phyloP scores from a whole-genome alignment of 352 stramenopile genomes.

The Phytophthora capsici region DNA sequence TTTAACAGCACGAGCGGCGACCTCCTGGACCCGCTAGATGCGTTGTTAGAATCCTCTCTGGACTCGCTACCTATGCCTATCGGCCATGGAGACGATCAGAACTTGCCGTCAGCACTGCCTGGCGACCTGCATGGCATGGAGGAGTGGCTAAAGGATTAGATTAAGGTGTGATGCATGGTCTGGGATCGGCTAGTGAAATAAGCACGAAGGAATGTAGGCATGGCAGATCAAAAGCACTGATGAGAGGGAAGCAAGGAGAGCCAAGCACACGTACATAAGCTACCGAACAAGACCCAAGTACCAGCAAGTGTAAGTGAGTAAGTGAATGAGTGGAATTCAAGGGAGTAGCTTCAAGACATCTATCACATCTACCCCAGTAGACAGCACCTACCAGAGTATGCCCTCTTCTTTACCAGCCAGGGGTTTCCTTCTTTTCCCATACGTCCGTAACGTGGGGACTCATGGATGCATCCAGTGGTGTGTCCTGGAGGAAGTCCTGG shows the following conservation, averaged over 20 bases:
- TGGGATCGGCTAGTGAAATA: slow-evolving; percentile 24
- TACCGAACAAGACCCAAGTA: slow-evolving; percentile 25
- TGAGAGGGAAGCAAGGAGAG: slow-evolving; percentile 1
- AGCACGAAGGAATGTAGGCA: slow-evolving; percentile 11
- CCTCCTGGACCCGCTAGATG: slow-evolving; percentile 60
- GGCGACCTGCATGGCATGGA: slow-evolving; percentile 82
- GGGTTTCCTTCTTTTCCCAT: slow-evolving; percentile 70
- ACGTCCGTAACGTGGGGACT: slow-evolving; percentile 61
- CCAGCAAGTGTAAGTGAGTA: slow-evolving; percentile 23
- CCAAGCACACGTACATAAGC: slow-evolving; percentile 18
- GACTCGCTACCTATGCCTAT: slow-evolving; percentile 76
- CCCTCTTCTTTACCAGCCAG: slow-evolving; percentile 59
- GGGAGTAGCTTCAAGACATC: slow-evolving; percentile 7
- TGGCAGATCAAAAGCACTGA: slow-evolving; percentile 3
- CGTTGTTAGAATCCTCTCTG: slow-evolving; percentile 59
- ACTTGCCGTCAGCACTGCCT: slow-evolving; percentile 57
- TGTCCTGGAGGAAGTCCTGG: slow-evolving; percentile 73
- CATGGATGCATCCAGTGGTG: slow-evolving; percentile 64
- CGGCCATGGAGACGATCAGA: slow-evolving; percentile 53
- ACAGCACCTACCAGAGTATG: neutral
- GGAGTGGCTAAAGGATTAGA: slow-evolving; percentile 82
- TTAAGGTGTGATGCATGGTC: slow-evolving; percentile 23
- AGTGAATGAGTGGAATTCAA: slow-evolving; percentile 29
- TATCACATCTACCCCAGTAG: neutral
- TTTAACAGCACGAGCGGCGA: slow-evolving; percentile 44